Base-by-base conservation (phyloP, 78 protist genomes). In the Monosiga brevicollis region DNA sequence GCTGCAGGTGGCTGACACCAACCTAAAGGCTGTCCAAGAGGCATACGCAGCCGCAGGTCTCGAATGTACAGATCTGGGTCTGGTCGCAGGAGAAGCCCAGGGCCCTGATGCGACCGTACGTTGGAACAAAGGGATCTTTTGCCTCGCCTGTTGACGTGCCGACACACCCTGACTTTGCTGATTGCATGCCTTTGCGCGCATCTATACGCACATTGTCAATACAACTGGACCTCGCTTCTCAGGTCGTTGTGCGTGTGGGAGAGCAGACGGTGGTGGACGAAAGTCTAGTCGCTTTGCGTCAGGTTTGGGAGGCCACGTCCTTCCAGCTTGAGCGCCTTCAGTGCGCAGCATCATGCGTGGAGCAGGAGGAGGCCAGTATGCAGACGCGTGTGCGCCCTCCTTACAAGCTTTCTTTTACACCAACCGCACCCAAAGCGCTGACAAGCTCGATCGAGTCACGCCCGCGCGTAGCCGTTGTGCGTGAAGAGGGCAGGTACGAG, bases 401-500 rank as follows among this genome's bases (percentile, higher is more conserved):
- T 80, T 73, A 29, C 84, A 71, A 34, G 23, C 34, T 72, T 25
- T 87, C 55, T 38, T 34, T 10, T 78, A 43, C 38, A 84, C 26
- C 10, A 11, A 32, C 32, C 73, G 20, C 55, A 42, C 38, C 32
- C 38, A 78, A n/a, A n/a, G n/a, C n/a, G n/a, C 55, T 38, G 0
- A 78, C 32, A 43, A 37, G 38, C 35, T 81, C 36, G 55, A 86
- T 76, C 35, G 42, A 15, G 32, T 0, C 41, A 3, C 76, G 72
- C 26, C 92, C 92, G 39, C 78, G 78, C 35, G 95, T 95, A 42
- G 95, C 95, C 29, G 76, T 95, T n/a, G 55, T 95, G 36, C 87
- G 97, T 62, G 93, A 95, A 83, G 93, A 95, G 84, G 97, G 97
- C 78, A n/a, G n/a, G n/a, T n/a, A n/a, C n/a, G n/a, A n/a, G n/a